A percentile compares a stretch with the other conserved stretches of the same genome.
These are phyloP conservation scores for Pseudocercospora cruenta DNA, from an alignment of 2,329 filamentous ascomycete species.

Conservation along the genomic window DNA sequence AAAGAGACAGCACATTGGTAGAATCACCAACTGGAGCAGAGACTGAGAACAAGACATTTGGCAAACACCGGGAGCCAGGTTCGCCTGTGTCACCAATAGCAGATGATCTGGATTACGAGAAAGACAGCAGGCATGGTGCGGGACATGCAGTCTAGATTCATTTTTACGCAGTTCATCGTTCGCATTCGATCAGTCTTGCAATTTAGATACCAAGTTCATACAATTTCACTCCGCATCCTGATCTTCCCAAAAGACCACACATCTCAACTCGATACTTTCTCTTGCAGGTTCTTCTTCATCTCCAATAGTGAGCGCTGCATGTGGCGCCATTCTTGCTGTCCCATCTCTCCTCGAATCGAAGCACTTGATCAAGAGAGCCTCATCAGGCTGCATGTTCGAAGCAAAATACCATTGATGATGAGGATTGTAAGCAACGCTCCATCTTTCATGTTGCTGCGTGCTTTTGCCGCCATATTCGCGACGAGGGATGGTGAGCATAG, in stretches of 20 bases:
- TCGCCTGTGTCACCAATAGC: not conserved
- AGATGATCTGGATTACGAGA: not conserved
- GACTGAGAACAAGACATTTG: not conserved
- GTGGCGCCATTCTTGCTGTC: not conserved
- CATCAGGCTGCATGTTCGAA: slow-evolving; percentile 11
- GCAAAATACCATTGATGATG: slow-evolving; percentile 15
- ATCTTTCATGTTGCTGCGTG: not conserved
- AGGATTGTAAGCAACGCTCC: not conserved
- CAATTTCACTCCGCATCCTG: not conserved
- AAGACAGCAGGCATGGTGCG: not conserved
- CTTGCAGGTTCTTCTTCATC: not conserved
- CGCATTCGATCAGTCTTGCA: not conserved
- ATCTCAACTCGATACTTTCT: not conserved
- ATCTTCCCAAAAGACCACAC: not conserved
- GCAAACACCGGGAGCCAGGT: not conserved
- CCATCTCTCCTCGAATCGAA: not conserved
- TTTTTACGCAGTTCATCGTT: not conserved
- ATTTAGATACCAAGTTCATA: not conserved
- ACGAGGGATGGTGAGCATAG: not conserved
- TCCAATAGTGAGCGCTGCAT: not conserved
- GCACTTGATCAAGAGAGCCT: not conserved
- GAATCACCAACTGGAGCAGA: not conserved
- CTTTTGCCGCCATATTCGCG: not conserved
- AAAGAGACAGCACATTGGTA: not conserved
- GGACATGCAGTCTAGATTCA: not conserved